These are phyloP conservation scores for Biancaea sappan DNA, from an alignment of 306 rosid species.

Conservation along the genomic window DNA sequence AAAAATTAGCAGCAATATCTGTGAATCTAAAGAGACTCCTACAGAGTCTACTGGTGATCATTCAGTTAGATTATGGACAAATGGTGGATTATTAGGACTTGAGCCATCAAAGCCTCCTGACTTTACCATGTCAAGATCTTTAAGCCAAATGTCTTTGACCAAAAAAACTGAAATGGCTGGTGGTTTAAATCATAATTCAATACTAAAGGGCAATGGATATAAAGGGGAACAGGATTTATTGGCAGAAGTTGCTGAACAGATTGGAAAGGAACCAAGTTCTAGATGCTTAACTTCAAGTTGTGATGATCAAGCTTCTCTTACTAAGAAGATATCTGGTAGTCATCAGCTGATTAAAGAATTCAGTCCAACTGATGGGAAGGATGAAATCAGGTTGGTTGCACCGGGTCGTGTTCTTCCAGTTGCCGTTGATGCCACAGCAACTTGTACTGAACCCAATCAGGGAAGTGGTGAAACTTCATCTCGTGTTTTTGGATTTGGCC, in stretches of 20 bases:
- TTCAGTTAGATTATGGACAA: constrained; percentile 85
- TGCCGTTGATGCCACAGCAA: constrained; percentile 41
- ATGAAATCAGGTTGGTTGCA: constrained; percentile 34
- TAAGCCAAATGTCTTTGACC: constrained; percentile 39
- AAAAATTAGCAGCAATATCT: constrained; percentile 36
- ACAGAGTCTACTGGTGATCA: constrained; percentile 49
- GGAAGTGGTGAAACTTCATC: constrained; percentile 57
- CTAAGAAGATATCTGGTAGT: constrained; percentile 32
- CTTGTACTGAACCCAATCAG: constrained; percentile 39
- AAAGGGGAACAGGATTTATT: constrained; percentile 34
- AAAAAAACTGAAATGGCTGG: constrained; percentile 38
- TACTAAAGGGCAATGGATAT: constrained; percentile 40
- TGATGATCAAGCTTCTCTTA: constrained; percentile 43
- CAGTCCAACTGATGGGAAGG: constrained; percentile 37
- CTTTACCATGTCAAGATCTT: constrained; percentile 55
- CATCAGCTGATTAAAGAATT: constrained; percentile 37
- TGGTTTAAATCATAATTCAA: constrained; percentile 37
- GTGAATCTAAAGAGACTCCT: constrained; percentile 50
- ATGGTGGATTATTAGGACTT: constrained; percentile 96
- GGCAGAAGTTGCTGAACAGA: constrained; percentile 34
- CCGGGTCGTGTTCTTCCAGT: constrained; percentile 47
- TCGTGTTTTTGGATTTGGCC: constrained; percentile 71
- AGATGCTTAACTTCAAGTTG: constrained; percentile 39
- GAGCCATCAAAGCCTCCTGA: constrained; percentile 95
- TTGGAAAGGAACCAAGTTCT: constrained; percentile 43